Base-by-base conservation (phyloP, 495 filamentous ascomycete species). In the Chaetomidium leptoderma region DNA sequence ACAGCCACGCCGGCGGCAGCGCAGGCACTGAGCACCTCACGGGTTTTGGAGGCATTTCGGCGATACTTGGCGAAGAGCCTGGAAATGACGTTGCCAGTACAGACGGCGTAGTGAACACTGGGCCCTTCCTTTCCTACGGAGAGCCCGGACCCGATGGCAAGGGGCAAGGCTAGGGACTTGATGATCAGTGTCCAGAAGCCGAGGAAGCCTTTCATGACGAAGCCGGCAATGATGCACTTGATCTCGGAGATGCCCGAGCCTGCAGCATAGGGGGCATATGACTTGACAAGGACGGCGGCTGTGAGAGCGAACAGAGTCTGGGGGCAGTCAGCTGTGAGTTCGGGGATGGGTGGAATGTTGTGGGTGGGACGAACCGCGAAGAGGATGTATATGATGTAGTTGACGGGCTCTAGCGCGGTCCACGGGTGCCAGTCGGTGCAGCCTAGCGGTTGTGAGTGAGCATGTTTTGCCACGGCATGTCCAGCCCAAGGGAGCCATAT, bases 181-280 rank as follows among this genome's bases (percentile, higher is more conserved):
- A 98, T 97, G 36, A 95, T 61, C 11, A 98, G 77, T 16, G 93
- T 98, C 87, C 90, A 90, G 60, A 86, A 87, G 30, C 93, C 90
- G 39, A 98, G 79, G 66, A 97, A 98, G 7, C 93, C 93, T 70
- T 98, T 97, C 93, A 98, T 98, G 55, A 97, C 89, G 63, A 98
- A 98, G n/a, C 93, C 93, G 6, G 92, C 92, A 65, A 98, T 96
- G 63, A 98, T 98, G 72, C 93, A 97, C 73, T 98, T 98, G 75
- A 98, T 98, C 75, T 98, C 93, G 26, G 92, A 97, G 55, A 98
- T 98, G 46, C 93, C 93, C 23, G 92, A 97, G 29, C 93, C 93
- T 30, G 93, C 95, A 13, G 93, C 95, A 70, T 98, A 98, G 14
- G 93, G 95, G 11, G 93, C 91, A 72, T 95, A 97, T 1, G 86